Conservation (phyloP, 371 early-diverging fungal genomes). For the Zychaea mexicana region DNA sequence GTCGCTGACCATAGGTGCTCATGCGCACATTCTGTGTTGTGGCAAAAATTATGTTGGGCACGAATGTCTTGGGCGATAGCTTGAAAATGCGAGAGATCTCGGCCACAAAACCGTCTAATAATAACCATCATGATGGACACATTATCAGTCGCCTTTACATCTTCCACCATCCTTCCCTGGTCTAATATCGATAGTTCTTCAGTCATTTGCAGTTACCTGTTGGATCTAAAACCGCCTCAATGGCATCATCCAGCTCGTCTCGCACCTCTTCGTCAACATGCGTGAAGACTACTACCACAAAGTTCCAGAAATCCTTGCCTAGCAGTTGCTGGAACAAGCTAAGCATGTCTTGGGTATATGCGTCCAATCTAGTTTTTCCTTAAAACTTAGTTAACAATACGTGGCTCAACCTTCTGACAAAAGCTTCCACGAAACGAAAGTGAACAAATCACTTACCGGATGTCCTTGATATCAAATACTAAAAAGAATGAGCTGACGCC, state of each 20-base stretch:
- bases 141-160: too few relatives aligned
- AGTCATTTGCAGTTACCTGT: constrained; percentile 22
- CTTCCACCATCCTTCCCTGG: too few relatives aligned
- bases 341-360: constrained; percentile 65
- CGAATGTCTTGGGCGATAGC: constrained; percentile 36
- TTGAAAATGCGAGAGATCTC: constrained; percentile 45
- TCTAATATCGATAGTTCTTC: neutral
- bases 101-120: constrained; percentile 20
- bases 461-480: constrained; percentile 60
- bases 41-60: constrained; percentile 58
- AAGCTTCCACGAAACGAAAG: too few relatives aligned
- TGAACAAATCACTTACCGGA: constrained; percentile 34
- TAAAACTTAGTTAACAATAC: too few relatives aligned
- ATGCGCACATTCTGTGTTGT: constrained; percentile 54
- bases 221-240: constrained; percentile 56
- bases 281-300: constrained; percentile 63
- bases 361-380: constrained; percentile 51
- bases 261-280: constrained; percentile 62
- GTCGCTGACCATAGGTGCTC: constrained; percentile 53
- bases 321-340: constrained; percentile 56
- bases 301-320: constrained; percentile 65
- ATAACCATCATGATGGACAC: neutral
- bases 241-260: constrained; percentile 60
- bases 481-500: constrained; percentile 65
- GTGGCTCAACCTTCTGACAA: too few relatives aligned